Base-by-base conservation (phyloP, 441 rosid species). In the Omphalea diandra region DNA sequence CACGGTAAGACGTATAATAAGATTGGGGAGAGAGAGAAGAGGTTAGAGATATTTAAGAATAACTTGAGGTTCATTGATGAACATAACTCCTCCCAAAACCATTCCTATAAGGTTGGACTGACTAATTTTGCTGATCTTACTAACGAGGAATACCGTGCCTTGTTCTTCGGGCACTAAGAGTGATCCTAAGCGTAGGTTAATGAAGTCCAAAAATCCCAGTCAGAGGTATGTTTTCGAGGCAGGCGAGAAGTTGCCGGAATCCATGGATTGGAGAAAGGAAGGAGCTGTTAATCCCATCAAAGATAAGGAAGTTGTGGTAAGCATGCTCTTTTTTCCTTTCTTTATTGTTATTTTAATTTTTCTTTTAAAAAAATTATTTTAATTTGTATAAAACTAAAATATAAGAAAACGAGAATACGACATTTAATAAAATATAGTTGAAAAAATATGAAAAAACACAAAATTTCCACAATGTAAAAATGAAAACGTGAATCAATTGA, bases 71-170 rank as follows among this genome's bases (percentile, higher is more conserved):
- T 83, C 74, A 82, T 91, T 40, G 94, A 93, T 36, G 87, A 89
- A 63, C 93, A 89, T 61, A 88, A 87, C 83, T 78, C 71, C 83
- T 78, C 71, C 11, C 67, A 67, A 67, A 82, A 83, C 75, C 87
- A 65, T 63, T 81, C 80, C 49, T 91, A 82, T 63, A 83, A 64
- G 69, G 81, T 93, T 47, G 93, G 97, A 54, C 69, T 91, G 78
- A 93, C 76, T 83, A 83, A 83, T 74, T 93, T 88, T 64, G 93
- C 94, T n/a, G 94, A 93, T 75, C 80, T 93, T 67, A 88, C 93
- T 69, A 91, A 93, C 62, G 91, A 87, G 27, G 97, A 93, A 86
- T 93, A 85, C 81, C 88, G 93, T 63, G 75, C 86, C 68, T 76
- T 44, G 65, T 88, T 81, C 31, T 76, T 89, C n/a, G 62, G 93